Conservation (phyloP, 148 eudicot genomes). For the Euryodendron excelsum region DNA sequence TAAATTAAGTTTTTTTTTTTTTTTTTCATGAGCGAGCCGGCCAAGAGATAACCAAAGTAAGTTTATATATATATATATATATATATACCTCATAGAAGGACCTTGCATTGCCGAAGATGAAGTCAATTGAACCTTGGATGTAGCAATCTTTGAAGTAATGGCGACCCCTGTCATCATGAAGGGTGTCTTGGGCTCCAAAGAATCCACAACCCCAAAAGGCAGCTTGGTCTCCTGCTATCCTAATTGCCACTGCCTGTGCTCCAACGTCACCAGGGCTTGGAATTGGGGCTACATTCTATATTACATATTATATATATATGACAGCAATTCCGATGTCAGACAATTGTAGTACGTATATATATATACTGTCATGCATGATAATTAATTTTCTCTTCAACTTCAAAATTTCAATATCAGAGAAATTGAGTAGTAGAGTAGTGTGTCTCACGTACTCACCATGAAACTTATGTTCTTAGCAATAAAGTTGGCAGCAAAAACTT, state of each 20-base stretch:
- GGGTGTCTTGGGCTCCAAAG: conserved; percentile 92
- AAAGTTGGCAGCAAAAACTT: conserved; percentile 82
- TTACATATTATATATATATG: neutral
- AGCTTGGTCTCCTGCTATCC: conserved; percentile 72
- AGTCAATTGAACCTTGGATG: conserved; percentile 90
- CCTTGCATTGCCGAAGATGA: conserved; percentile 76
- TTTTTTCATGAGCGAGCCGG: too few species aligned
- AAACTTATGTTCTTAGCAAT: conserved; percentile 92
- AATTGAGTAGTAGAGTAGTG: too few species aligned
- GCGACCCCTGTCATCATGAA: conserved; percentile 88
- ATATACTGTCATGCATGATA: too few species aligned
- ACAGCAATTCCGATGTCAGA: too few species aligned
- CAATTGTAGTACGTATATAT: too few species aligned
- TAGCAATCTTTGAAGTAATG: conserved; percentile 93
- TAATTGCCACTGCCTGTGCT: conserved; percentile 89
- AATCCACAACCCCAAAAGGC: conserved; percentile 98
- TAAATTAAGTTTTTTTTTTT: too few species aligned
- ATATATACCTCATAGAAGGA: conserved; percentile 91
- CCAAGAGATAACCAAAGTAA: too few species aligned
- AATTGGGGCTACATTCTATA: conserved; percentile 84
- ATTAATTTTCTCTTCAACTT: too few species aligned
- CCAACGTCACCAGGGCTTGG: conserved; percentile 76
- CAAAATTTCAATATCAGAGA: too few species aligned
- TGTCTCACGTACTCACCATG: conserved; percentile 46
- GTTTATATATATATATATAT: too few species aligned